These are phyloP conservation scores for Golubevia sp. DNA, from an alignment of 1,284 basidiomycete genomes.

Conservation along the genomic window DNA sequence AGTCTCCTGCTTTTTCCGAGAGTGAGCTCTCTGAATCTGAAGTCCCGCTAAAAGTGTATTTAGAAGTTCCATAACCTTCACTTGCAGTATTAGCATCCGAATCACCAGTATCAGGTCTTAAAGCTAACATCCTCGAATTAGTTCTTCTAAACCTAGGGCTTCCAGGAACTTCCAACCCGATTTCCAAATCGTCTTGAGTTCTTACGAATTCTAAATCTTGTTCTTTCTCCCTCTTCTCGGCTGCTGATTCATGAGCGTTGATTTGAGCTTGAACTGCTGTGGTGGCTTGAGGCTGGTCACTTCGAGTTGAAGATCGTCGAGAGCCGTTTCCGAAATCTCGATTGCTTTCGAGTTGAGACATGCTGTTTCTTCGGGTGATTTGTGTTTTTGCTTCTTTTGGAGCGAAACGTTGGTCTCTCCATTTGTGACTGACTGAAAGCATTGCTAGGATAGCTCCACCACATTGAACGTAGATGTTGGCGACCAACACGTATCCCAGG, in stretches of 20 bases:
- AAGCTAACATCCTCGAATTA: too few relatives aligned
- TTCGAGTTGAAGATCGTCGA: not conserved
- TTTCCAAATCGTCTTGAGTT: too few relatives aligned
- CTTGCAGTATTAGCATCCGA: too few relatives aligned
- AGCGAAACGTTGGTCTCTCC: conserved; percentile 35
- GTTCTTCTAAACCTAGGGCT: too few relatives aligned
- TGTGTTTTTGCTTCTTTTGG: not conserved
- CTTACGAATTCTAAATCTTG: not conserved
- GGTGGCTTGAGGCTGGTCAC: not conserved
- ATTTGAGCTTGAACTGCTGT: not conserved
- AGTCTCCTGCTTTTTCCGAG: too few relatives aligned
- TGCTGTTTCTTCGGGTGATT: not conserved
- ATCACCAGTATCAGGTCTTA: too few relatives aligned
- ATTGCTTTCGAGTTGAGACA: not conserved
- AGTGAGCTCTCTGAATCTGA: too few relatives aligned
- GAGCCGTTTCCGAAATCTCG: not conserved
- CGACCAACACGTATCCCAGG: conserved; percentile 36
- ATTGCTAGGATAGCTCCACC: conserved; percentile 31
- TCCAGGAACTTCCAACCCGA: too few relatives aligned
- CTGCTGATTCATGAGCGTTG: not conserved
- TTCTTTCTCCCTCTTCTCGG: not conserved
- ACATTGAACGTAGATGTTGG: conserved; percentile 33
- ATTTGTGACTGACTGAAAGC: conserved; percentile 22
- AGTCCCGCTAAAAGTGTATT: too few relatives aligned
- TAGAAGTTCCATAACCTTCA: too few relatives aligned